Percentiles rank a stretch among this genome's conserved stretches.
These are phyloP conservation scores for Trametes cubensis DNA, from an alignment of 768 basidiomycete genomes.

Conservation along the genomic window DNA sequence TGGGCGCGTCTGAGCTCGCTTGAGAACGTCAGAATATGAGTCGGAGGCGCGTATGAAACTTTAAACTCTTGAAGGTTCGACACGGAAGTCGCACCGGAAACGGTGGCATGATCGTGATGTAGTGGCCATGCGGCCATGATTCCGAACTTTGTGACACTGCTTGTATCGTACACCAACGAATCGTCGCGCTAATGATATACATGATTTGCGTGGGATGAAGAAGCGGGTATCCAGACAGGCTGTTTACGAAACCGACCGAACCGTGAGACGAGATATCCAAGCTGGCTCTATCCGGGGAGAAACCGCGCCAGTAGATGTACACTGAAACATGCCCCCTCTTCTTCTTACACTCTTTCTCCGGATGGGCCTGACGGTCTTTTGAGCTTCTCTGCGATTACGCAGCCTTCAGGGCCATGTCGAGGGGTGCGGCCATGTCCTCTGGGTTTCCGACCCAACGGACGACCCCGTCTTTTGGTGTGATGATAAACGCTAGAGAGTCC, in stretches of 20 bases:
- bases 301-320: not conserved
- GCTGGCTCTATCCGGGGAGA: not conserved
- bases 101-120: not conserved
- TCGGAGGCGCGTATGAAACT: slow-evolving; percentile 14
- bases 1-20: not conserved
- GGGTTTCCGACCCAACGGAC: slow-evolving; percentile 36
- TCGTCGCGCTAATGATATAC: slow-evolving; percentile 1
- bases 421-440: slow-evolving; percentile 32
- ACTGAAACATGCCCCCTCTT: not conserved
- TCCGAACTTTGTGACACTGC: slow-evolving; percentile 1
- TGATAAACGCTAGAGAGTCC: slow-evolving; percentile 30
- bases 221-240: not conserved
- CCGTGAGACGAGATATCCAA: not conserved
- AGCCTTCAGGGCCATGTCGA: slow-evolving; percentile 24
- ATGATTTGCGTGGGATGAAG: not conserved
- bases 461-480: slow-evolving; percentile 32
- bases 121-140: not conserved
- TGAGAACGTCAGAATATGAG: not conserved
- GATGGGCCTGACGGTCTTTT: not conserved
- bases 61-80: not conserved
- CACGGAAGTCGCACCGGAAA: not conserved
- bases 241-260: not conserved
- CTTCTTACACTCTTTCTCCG: not conserved
- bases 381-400: slow-evolving; percentile 8
- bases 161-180: not conserved